Percentiles rank a stretch among this genome's conserved stretches.
Conservation (phyloP, 1,284 basidiomycete genomes). For the Cystobasidium pallidum region DNA sequence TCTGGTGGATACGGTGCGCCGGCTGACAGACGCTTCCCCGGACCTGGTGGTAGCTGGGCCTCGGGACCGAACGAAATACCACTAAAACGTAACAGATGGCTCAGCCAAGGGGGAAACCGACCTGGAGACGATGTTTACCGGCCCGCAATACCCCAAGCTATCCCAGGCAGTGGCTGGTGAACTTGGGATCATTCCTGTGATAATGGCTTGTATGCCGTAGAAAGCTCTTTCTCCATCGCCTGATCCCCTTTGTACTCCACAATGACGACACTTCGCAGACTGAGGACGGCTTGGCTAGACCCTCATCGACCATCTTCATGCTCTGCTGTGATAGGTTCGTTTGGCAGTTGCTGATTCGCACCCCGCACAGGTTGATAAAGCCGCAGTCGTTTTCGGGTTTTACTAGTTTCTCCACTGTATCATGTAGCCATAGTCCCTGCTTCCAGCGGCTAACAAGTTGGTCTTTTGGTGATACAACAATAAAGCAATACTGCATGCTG, state of each 20-base stretch:
- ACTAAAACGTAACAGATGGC: slow-evolving; percentile 20
- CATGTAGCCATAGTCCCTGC: slow-evolving; percentile 11
- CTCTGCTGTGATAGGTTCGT: too few species aligned
- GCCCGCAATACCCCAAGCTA: slow-evolving; percentile 3
- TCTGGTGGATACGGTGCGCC: slow-evolving; percentile 3
- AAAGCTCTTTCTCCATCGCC: too few species aligned
- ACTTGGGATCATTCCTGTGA: background rate
- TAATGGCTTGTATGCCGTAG: too few species aligned
- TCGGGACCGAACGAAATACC: slow-evolving; percentile 28
- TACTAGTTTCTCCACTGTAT: background rate
- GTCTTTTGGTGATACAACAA: too few species aligned
- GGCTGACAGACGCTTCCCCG: slow-evolving; percentile 1
- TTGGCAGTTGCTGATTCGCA: too few species aligned
- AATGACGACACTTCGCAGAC: too few species aligned
- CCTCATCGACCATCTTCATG: too few species aligned
- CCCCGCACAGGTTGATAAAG: too few species aligned
- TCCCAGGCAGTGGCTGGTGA: slow-evolving; percentile 35
- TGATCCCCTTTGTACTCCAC: too few species aligned
- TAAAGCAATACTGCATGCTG: slow-evolving; percentile 5
- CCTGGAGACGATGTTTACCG: slow-evolving; percentile 13
- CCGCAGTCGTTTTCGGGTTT: too few species aligned
- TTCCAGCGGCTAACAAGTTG: too few species aligned
- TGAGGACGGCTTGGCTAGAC: too few species aligned
- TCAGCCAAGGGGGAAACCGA: background rate
- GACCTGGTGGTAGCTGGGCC: background rate